phyloP scores from a whole-genome alignment of 2,329 filamentous ascomycete species.

The Didymella glomerata region DNA sequence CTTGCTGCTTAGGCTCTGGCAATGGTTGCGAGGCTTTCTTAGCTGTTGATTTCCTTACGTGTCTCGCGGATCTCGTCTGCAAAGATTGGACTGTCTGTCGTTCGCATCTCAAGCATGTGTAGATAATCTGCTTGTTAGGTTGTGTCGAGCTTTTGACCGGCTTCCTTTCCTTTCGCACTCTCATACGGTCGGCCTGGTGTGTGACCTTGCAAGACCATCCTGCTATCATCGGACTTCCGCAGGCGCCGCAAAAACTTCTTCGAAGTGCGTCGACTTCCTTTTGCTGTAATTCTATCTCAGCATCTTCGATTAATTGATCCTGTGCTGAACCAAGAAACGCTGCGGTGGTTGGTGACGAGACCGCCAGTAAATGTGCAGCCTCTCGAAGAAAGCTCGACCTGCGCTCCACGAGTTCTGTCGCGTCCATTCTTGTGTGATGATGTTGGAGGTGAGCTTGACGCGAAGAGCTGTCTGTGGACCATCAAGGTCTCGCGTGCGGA shows the following conservation, averaged over 20 bases:
- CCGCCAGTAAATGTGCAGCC: slow-evolving; percentile 43
- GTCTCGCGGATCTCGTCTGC: slow-evolving; percentile 31
- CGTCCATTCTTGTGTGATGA: slow-evolving; percentile 31
- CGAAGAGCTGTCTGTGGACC: slow-evolving; percentile 23
- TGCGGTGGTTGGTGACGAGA: slow-evolving; percentile 46
- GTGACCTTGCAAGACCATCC: slow-evolving; percentile 46
- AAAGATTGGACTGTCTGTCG: slow-evolving; percentile 41
- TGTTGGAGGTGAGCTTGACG: slow-evolving; percentile 14
- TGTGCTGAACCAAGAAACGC: slow-evolving; percentile 43
- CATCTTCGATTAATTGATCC: slow-evolving; percentile 41
- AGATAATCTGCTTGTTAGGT: slow-evolving; percentile 32
- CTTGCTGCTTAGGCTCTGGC: slow-evolving; percentile 10
- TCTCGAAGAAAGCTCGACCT: slow-evolving; percentile 46
- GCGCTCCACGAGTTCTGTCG: slow-evolving; percentile 26
- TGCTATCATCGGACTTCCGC: slow-evolving; percentile 50
- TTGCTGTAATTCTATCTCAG: slow-evolving; percentile 33
- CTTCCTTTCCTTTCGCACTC: slow-evolving; percentile 13
- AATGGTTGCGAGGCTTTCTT: slow-evolving; percentile 1
- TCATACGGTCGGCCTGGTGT: slow-evolving; percentile 11
- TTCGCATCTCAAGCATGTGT: slow-evolving; percentile 45
- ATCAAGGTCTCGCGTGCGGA: slow-evolving; percentile 24
- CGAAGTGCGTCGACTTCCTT: slow-evolving; percentile 44
- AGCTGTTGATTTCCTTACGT: slow-evolving; percentile 25
- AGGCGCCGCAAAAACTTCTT: slow-evolving; percentile 48
- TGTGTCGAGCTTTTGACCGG: slow-evolving; percentile 18